Evolutionary conservation across 805 yeast species (phyloP), one percentile per base, ranked within the genome.

Genomic region (Metschnikowia hibisci): DNA sequence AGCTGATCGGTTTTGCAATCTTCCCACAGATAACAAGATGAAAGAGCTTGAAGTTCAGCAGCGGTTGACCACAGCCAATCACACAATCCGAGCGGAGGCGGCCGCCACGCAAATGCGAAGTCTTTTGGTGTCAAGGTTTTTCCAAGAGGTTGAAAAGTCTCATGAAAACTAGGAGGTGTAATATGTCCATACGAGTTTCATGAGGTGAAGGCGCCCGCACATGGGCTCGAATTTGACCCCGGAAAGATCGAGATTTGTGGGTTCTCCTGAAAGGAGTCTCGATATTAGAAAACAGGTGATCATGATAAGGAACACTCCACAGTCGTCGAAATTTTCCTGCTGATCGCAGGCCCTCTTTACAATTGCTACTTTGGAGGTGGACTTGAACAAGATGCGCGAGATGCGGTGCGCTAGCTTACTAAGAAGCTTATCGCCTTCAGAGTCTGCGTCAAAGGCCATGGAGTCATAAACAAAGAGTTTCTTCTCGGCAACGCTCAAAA

Each of bases 321-420:
- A 81, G 57, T 81, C 87, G 45, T 80, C 80, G 6, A 81, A 81
- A 55, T 81, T 81, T 11, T 69, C 63, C 58, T 81, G 87, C 48
- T 81, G 87, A 28, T 82, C 82, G 10, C 82, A 63, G 39, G 56
- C 50, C 64, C 64, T 62, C 6, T 57, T 51, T 8, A 63, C 26
- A 2, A 67, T 47, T 47, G 53, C 56, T 48, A 64, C 50, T 43
- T 61, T 40, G 35, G 50, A 48, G 49, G 55, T 41, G 43, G 55
- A 53, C 30, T 52, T 52, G 34, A 64, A 44, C n/a, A 65, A 33
- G 18, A 38, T 43, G 25, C 41, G 34, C 60, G 50, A 46, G 12
- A 66, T 51, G 23, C 66, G 45, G 23, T 33, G 42, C 10, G 55
- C 46, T 34, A 68, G 46, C 30, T 58, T 56, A 7, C 44, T 32